Evolutionary conservation across 257 asterid genomes (phyloP), one percentile per base, ranked within the genome.

Genomic region (Fraxinus anomala): DNA sequence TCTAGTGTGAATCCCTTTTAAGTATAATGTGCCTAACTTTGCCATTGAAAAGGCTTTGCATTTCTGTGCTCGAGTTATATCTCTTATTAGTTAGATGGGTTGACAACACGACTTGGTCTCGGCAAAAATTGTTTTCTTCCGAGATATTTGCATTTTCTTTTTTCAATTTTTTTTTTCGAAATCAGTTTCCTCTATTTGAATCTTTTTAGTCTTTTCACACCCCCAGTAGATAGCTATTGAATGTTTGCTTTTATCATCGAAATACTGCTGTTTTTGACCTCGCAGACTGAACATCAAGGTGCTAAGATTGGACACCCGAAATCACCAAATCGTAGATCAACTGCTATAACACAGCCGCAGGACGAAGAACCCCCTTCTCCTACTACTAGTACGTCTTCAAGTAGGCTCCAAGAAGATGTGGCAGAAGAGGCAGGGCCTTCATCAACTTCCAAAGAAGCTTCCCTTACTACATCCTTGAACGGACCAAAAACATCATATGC

Each of bases 401-500:
- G 82, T 73, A 81, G 82, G 79, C 71, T 39, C 37, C 84, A 82
- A 37, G 85, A 83, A 77, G 90, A 80, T 63, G 73, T 47, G 24
- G 59, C 33, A 66, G 87, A 76, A 72, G 86, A 72, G 63, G 74
- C 24, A 33, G 75, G 28, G 14, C 54, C 85, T 31, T 69, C 80
- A 30, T 34, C 70, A 67, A 83, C 79, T 72, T 85, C 89, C 19
- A 72, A 70, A 80, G 79, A 80, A 51, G 77, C 85, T 66, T 19
- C 89, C 68, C 72, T 83, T 56, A 67, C 88, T 26, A 39, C 91
- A 34, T 13, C 80, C 67, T 47, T 80, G 36, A 81, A 82, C 19
- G 91, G 89, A 63, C 90, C 73, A 68, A 93, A 85, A 83, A 19
- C 88, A 71, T 79, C 86, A n/a, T 87, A 89, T 36, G n/a, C n/a